phyloP scores from a whole-genome alignment of 768 basidiomycete species.

The Hericium coralloides region DNA sequence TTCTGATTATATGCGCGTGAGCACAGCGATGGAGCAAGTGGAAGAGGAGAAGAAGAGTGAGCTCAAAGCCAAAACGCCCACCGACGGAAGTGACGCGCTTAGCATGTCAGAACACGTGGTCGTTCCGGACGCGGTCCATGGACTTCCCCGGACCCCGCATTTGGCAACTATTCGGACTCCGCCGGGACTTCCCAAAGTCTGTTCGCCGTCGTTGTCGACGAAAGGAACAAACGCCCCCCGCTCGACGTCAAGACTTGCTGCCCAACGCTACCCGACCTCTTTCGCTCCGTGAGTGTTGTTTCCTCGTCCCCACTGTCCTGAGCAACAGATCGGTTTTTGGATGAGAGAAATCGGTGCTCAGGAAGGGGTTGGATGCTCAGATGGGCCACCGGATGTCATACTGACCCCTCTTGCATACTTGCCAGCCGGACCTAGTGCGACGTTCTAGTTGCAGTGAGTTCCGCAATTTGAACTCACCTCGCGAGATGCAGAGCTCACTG shows the following conservation, averaged over 20 bases:
- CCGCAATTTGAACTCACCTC: not conserved
- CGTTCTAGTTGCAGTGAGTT: constrained; percentile 27
- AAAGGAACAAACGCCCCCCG: not conserved
- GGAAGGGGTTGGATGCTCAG: not conserved
- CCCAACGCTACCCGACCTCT: not conserved
- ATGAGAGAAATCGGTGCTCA: not conserved
- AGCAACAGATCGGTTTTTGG: not conserved
- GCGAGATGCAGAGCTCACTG: not conserved
- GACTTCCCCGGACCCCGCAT: no score
- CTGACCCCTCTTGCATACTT: constrained; percentile 13
- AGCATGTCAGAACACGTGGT: no score
- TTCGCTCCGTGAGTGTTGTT: not conserved
- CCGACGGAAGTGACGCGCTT: no score
- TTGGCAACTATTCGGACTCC: not conserved
- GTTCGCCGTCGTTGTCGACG: not conserved
- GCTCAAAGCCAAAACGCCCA: no score
- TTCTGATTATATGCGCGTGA: no score
- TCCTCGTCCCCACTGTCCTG: not conserved
- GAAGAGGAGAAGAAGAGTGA: no score
- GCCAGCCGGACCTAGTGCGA: constrained; percentile 28
- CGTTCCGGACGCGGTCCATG: no score
- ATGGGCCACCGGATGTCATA: not conserved
- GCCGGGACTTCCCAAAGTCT: not conserved
- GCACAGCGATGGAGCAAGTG: no score
- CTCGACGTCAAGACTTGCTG: not conserved